Percentiles rank a stretch among this genome's conserved stretches.
Conservation (phyloP, 2,329 filamentous ascomycete species). For the Botrytis deweyae region DNA sequence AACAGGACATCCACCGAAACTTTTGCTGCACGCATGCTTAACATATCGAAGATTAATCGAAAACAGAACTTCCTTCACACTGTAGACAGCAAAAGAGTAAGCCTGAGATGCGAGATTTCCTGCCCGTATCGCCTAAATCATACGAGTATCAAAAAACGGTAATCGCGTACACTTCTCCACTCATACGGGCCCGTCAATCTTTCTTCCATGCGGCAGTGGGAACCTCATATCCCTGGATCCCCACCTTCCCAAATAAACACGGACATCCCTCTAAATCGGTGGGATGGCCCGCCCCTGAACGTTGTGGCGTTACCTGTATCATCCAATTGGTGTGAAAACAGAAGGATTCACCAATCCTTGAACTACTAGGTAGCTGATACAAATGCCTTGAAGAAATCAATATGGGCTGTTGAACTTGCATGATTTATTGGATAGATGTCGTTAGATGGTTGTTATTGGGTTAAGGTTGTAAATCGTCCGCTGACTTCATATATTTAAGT, state of each 20-base stretch:
- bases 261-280: background rate
- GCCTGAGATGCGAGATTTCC: background rate
- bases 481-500: background rate
- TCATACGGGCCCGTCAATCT: background rate
- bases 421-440: background rate
- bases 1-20: background rate
- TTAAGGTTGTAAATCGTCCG: background rate
- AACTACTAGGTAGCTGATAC: background rate
- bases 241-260: background rate
- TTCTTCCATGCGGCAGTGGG: background rate
- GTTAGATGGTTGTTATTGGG: background rate
- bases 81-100: background rate
- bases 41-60: background rate
- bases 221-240: background rate
- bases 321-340: background rate
- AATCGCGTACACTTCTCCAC: background rate
- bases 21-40: background rate
- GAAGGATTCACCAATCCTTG: background rate
- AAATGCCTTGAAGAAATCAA: background rate
- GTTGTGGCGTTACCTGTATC: background rate
- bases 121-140: background rate
- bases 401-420: background rate
- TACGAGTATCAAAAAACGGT: background rate
- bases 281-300: background rate
- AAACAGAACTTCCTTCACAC: background rate